phyloP scores from a whole-genome alignment of 805 yeast species.

The Lipomyces starkeyi region DNA sequence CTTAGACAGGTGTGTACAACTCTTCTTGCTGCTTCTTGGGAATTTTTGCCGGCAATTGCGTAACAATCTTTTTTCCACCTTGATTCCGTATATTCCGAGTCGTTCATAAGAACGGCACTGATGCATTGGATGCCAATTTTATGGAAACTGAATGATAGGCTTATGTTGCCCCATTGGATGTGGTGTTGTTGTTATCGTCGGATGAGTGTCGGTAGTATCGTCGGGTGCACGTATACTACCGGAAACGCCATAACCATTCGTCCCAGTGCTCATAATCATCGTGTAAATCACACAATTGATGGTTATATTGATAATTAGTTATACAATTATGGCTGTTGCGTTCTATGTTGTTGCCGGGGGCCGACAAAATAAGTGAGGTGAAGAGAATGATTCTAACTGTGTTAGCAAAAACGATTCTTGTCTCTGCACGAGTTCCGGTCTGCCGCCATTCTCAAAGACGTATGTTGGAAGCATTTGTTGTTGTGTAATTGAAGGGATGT shows the following conservation, averaged over 20 bases:
- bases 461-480: constrained; percentile 20
- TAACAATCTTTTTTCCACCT: neutral
- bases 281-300: neutral
- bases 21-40: neutral
- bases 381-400: neutral
- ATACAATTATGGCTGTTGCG: neutral
- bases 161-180: neutral
- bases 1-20: constrained; percentile 29
- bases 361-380: neutral
- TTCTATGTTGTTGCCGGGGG: neutral
- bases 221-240: neutral
- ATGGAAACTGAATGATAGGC: neutral
- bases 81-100: neutral
- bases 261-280: neutral
- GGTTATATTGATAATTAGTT: no score
- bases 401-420: constrained; percentile 64
- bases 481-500: neutral
- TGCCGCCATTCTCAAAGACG: constrained; percentile 73
- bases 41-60: neutral
- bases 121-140: neutral
- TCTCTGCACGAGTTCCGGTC: constrained; percentile 97
- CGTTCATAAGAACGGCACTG: neutral
- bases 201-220: neutral
- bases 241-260: neutral
- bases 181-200: neutral